A percentile compares a stretch with the other conserved stretches of the same genome.
Evolutionary conservation across 345 rosid species (phyloP).

Genomic region (Heritiera fomes): DNA sequence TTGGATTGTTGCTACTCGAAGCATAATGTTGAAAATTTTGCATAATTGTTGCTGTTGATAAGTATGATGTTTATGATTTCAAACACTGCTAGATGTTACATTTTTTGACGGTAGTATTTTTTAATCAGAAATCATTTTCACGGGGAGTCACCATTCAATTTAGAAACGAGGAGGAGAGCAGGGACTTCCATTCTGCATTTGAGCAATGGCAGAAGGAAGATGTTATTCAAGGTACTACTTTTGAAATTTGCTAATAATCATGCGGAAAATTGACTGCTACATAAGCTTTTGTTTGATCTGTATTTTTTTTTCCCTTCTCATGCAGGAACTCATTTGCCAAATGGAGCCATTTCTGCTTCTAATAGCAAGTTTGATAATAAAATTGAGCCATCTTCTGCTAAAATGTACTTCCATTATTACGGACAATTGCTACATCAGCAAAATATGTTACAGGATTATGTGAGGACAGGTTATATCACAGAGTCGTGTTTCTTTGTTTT

Average conservation of each 20-base stretch:
- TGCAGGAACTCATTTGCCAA: constrained; percentile 48
- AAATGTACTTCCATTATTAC: constrained; percentile 98
- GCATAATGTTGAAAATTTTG: background rate
- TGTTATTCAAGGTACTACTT: constrained; percentile 59
- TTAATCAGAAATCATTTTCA: constrained; percentile 68
- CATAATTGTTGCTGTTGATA: constrained; percentile 3
- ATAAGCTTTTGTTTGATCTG: constrained; percentile 15
- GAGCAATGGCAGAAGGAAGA: constrained; percentile 76
- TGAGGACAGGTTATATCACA: constrained; percentile 80
- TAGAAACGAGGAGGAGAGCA: constrained; percentile 77
- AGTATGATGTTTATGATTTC: constrained; percentile 13
- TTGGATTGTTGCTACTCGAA: background rate
- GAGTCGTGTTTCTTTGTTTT: constrained; percentile 17
- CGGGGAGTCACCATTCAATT: constrained; percentile 63
- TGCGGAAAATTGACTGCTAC: constrained; percentile 7
- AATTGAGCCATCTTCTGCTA: constrained; percentile 89
- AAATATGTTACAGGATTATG: constrained; percentile 97
- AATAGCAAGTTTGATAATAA: constrained; percentile 87
- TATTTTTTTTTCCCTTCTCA: constrained; percentile 25
- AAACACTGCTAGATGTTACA: constrained; percentile 26
- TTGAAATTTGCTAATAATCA: constrained; percentile 29
- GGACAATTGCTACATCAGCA: constrained; percentile 97
- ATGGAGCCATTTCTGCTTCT: constrained; percentile 52
- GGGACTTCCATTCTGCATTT: constrained; percentile 70
- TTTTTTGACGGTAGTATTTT: constrained; percentile 31